Evolutionary conservation across 768 basidiomycete species (phyloP).

Genomic region (Suillus weaverae): DNA sequence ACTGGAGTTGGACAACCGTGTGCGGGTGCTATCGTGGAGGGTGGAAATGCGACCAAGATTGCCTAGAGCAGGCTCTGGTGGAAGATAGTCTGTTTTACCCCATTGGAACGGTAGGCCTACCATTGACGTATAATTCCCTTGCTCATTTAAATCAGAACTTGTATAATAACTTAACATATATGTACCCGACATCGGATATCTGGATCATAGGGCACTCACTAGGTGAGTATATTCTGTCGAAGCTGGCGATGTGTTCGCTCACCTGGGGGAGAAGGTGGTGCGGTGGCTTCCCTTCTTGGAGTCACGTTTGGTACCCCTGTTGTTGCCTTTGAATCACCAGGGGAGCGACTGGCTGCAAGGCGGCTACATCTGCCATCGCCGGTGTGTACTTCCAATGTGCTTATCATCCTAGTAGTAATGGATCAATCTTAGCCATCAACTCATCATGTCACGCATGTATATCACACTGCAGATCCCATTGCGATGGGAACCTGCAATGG

Average conservation of each 20-base stretch:
- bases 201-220: slow-evolving; percentile 84
- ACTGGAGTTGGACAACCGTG: slow-evolving; percentile 92
- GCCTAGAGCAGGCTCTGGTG: slow-evolving; percentile 71
- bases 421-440: slow-evolving; percentile 54
- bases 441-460: slow-evolving; percentile 86
- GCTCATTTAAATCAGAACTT: slow-evolving; percentile 51
- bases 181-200: slow-evolving; percentile 89
- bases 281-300: slow-evolving; percentile 80
- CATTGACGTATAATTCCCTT: background rate
- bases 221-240: slow-evolving; percentile 41
- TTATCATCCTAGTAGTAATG: background rate
- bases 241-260: slow-evolving; percentile 26
- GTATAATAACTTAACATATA: slow-evolving; percentile 90
- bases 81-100: slow-evolving; percentile 89
- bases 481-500: slow-evolving; percentile 89
- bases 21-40: slow-evolving; percentile 85
- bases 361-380: slow-evolving; percentile 87
- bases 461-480: slow-evolving; percentile 94
- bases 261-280: slow-evolving; percentile 40
- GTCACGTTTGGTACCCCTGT: slow-evolving; percentile 87
- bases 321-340: slow-evolving; percentile 88
- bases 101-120: slow-evolving; percentile 72
- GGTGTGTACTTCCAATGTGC: slow-evolving; percentile 41
- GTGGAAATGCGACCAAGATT: slow-evolving; percentile 79
- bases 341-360: slow-evolving; percentile 75